phyloP scores from a whole-genome alignment of 139 green algal species.

The Coelastrella sp. region DNA sequence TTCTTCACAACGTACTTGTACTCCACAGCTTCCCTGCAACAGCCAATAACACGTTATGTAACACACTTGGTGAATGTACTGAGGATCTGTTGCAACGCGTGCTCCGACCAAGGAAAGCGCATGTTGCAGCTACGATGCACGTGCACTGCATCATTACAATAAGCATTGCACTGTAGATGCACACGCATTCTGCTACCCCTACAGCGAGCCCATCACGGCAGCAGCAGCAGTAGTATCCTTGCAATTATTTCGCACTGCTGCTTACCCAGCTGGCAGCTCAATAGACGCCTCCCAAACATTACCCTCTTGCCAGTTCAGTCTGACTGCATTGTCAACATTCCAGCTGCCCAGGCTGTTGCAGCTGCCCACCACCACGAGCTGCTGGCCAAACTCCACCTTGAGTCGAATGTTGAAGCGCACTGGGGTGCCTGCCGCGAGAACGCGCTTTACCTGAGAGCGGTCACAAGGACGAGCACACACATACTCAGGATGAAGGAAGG shows the following conservation, averaged over 20 bases:
- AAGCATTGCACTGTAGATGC: no score
- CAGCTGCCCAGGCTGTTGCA: slow-evolving; percentile 33
- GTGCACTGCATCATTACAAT: no score
- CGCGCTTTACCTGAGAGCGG: slow-evolving; percentile 34
- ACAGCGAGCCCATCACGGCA: no score
- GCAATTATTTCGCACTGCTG: not conserved
- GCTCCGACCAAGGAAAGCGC: no score
- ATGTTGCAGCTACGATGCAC: no score
- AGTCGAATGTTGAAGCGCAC: slow-evolving; percentile 53
- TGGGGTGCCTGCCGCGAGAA: slow-evolving; percentile 38
- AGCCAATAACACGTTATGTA: no score
- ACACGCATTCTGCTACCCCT: no score
- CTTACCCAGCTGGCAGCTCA: slow-evolving; percentile 48
- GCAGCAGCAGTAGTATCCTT: no score
- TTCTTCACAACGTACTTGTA: slow-evolving; percentile 53
- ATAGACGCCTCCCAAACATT: slow-evolving; percentile 43
- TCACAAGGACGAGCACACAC: not conserved
- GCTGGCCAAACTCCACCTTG: slow-evolving; percentile 43
- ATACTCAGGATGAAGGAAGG: not conserved
- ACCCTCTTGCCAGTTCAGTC: slow-evolving; percentile 49
- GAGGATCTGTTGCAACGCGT: no score
- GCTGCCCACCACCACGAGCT: slow-evolving; percentile 44
- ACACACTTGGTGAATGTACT: no score
- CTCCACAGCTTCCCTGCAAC: slow-evolving; percentile 39
- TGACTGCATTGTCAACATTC: slow-evolving; percentile 28